Evolutionary conservation across 345 rosid genomes (phyloP).

Genomic region (Eutrema heterophyllum): DNA sequence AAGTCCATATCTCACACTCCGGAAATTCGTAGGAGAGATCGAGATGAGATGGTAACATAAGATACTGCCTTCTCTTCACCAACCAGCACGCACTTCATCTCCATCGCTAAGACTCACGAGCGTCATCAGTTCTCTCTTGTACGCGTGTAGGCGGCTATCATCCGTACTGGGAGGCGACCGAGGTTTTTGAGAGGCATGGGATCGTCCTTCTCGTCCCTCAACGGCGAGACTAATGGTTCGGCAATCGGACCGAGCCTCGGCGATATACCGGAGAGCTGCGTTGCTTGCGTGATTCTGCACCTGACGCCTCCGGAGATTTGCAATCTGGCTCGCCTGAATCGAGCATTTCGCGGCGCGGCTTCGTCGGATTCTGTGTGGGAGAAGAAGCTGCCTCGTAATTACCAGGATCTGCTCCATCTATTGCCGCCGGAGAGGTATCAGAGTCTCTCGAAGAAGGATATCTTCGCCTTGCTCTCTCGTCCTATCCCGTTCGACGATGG

Average conservation of each 20-base stretch:
- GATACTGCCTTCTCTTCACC: neutral
- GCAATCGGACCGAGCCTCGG: slow-evolving; percentile 62
- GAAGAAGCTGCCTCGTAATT: slow-evolving; percentile 66
- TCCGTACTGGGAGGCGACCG: neutral
- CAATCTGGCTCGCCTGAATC: slow-evolving; percentile 74
- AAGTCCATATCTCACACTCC: too few species aligned
- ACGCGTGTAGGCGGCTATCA: neutral
- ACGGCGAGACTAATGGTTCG: slow-evolving; percentile 47
- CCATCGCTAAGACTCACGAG: slow-evolving; percentile 1
- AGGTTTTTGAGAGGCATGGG: slow-evolving; percentile 44
- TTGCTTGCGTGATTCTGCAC: slow-evolving; percentile 75
- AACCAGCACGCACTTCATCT: neutral
- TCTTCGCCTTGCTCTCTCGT: slow-evolving; percentile 71
- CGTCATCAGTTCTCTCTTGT: neutral
- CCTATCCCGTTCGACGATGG: slow-evolving; percentile 66
- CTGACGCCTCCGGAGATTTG: slow-evolving; percentile 93
- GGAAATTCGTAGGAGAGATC: neutral
- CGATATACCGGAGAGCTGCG: slow-evolving; percentile 94
- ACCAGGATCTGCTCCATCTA: slow-evolving; percentile 60
- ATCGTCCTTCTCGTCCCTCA: slow-evolving; percentile 63
- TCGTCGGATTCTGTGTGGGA: slow-evolving; percentile 91
- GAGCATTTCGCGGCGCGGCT: slow-evolving; percentile 83
- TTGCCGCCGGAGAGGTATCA: slow-evolving; percentile 55
- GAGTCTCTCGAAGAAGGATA: slow-evolving; percentile 58
- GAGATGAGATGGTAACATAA: neutral